phyloP scores from a whole-genome alignment of 345 rosid species.

The Bretschneidera sinensis region DNA sequence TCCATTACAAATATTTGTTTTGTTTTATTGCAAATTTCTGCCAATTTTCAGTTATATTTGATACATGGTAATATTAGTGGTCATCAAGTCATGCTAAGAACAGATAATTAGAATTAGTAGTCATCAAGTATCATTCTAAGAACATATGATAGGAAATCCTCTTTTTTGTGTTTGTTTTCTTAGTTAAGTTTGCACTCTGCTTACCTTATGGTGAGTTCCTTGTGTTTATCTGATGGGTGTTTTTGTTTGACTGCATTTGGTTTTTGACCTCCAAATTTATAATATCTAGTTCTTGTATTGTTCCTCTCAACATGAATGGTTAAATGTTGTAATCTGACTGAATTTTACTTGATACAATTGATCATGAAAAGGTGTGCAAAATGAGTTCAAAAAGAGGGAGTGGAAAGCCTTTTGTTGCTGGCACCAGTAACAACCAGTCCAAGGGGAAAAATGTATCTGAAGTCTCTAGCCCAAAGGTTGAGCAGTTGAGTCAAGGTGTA shows the following conservation, averaged over 20 bases:
- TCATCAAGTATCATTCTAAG: no score
- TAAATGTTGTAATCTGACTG: background rate
- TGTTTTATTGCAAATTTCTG: no score
- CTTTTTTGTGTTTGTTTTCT: background rate
- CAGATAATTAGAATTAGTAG: no score
- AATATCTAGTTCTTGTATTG: background rate
- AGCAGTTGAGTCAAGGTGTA: conserved; percentile 45
- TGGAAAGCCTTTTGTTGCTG: conserved; percentile 31
- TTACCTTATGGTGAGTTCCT: no score
- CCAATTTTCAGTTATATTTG: no score
- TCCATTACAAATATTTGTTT: no score
- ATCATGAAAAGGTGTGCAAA: background rate
- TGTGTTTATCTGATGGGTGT: background rate
- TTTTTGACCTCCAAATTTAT: no score
- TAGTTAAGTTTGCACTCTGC: no score
- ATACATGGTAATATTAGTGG: no score
- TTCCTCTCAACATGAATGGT: background rate
- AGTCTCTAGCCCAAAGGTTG: conserved; percentile 22
- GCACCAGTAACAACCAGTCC: conserved; percentile 11
- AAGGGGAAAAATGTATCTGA: conserved; percentile 42
- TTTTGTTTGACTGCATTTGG: background rate
- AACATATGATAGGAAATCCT: no score
- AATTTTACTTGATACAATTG: background rate
- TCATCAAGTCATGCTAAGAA: no score
- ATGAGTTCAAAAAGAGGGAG: conserved; percentile 58